Evolutionary conservation across 1,139 yeast species (phyloP).

Genomic region (Ashbya aceris): DNA sequence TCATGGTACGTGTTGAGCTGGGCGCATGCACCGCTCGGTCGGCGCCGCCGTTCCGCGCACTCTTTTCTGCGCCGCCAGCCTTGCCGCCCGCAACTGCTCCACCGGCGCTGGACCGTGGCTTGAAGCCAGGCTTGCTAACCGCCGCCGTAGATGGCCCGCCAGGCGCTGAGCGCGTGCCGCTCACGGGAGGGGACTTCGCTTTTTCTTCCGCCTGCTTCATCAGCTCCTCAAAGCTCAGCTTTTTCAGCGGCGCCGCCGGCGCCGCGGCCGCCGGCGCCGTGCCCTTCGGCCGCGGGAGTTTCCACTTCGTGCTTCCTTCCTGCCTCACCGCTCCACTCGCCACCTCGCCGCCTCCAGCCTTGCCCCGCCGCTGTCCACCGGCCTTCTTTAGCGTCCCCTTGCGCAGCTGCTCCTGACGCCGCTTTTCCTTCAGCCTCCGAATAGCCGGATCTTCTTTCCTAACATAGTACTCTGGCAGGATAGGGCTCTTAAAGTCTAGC

Average conservation of each 20-base stretch:
- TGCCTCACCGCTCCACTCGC: constrained; percentile 12
- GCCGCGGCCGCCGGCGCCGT: constrained; percentile 13
- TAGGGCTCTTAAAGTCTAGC: constrained; percentile 3
- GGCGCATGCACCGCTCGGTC: constrained; percentile 1
- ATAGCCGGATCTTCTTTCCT: constrained; percentile 36
- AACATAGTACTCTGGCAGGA: constrained; percentile 25
- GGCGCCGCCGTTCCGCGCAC: constrained; percentile 3
- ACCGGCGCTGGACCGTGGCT: background rate
- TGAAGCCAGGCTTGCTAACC: constrained; percentile 13
- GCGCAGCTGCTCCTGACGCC: constrained; percentile 40
- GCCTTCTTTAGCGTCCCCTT: constrained; percentile 11
- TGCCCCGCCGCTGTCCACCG: constrained; percentile 12
- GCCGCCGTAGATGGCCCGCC: constrained; percentile 1
- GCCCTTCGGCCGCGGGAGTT: constrained; percentile 8
- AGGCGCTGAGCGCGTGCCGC: background rate
- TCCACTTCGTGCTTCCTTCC: constrained; percentile 18
- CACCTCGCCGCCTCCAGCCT: constrained; percentile 10
- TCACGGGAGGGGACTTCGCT: constrained; percentile 19
- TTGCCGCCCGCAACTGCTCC: background rate
- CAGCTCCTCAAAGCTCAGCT: constrained; percentile 53
- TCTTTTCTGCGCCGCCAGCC: constrained; percentile 1
- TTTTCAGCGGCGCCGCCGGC: constrained; percentile 31
- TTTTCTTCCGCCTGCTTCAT: constrained; percentile 63
- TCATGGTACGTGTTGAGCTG: background rate
- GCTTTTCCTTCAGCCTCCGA: constrained; percentile 53